phyloP scores from a whole-genome alignment of 2,329 filamentous ascomycete genomes.

The Tolypocladium tundrense region DNA sequence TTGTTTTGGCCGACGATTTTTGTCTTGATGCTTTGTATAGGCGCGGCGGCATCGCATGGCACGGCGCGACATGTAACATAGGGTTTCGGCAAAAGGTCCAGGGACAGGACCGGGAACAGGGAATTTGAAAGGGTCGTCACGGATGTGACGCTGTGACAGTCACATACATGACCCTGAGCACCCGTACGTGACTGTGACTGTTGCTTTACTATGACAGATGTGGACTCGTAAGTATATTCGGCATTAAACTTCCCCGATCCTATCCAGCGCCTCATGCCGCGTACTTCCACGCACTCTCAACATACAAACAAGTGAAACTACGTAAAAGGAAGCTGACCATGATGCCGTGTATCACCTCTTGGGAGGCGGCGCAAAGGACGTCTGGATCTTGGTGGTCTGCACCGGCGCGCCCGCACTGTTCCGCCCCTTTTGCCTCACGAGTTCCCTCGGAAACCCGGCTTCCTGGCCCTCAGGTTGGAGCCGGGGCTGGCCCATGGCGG shows the following conservation, averaged over 20 bases:
- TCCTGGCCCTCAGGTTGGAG: background rate
- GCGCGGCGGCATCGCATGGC: background rate
- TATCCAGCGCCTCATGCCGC: background rate
- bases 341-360: constrained; percentile 6
- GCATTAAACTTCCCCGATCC: background rate
- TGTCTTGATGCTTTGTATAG: constrained; percentile 3
- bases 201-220: background rate
- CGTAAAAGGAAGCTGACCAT: too few relatives aligned
- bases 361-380: constrained; percentile 29
- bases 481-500: background rate
- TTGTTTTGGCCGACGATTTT: background rate
- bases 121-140: background rate
- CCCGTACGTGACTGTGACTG: background rate
- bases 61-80: background rate
- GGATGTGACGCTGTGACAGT: background rate
- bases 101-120: background rate
- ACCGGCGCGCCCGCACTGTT: constrained; percentile 20
- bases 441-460: background rate
- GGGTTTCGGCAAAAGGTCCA: background rate
- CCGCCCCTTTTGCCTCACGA: constrained; percentile 3
- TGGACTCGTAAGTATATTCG: background rate
- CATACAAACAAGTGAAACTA: background rate
- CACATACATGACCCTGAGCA: background rate
- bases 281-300: background rate
- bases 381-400: constrained; percentile 24